Base-by-base conservation (phyloP, 129 eudicot species). In the Arctium lappa region DNA sequence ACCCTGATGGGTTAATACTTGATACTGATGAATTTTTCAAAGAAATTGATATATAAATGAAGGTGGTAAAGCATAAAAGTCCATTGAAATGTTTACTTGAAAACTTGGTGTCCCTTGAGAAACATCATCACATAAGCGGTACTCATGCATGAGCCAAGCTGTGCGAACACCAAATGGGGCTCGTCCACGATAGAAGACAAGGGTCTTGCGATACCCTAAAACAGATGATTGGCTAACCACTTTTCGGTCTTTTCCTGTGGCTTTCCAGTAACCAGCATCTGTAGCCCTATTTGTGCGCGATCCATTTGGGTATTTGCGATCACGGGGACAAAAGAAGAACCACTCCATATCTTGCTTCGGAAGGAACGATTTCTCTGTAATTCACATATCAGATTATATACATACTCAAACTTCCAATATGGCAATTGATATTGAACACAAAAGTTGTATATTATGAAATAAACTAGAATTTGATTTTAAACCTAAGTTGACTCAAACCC, bases 111-210 rank as follows among this genome's bases (percentile, higher is more conserved):
- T 48, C 74, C 89, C 86, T 32, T 85, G 77, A 48, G 92, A 79
- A 78, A 73, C 60, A 84, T 89, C 92, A 82, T 89, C 97, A 83
- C 89, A 91, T 7, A 93, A 83, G 36, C 96, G 89, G 87, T 93
- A 93, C 81, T 93, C 97, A 22, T 93, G 97, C 97, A 93, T 93
- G 33, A 93, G 91, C 97, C 97, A 93, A 78, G 91, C 90, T 5
- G 97, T 87, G 34, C 96, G 88, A 78, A 88, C 93, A 73, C 97
- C 97, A 63, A 89, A 71, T 2, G 97, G 97, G 44, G 97, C 97
- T 81, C 97, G 89, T 79, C 96, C 97, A 22, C 89, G 79, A 44
- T 93, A 93, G 84, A 93, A 93, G 27, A 93, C 97, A 10, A 93
- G 96, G 63, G 97, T 93, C 80, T 93, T 93, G 15, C 97, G 89